phyloP scores from a whole-genome alignment of 2,329 filamentous ascomycete species.

The Leptographium lundbergii region DNA sequence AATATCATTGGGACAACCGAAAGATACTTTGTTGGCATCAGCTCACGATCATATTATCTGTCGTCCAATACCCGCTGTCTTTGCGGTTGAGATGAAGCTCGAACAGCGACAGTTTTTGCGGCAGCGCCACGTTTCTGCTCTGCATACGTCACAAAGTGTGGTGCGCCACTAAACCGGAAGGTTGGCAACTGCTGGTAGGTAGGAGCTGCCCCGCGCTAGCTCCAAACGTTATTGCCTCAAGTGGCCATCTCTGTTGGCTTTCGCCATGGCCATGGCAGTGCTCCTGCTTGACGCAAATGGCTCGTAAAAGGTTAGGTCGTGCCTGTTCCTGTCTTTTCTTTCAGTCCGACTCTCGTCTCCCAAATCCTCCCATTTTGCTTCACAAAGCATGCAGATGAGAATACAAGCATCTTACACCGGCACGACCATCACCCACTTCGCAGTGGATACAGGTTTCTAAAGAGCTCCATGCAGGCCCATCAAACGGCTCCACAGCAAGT shows the following conservation, averaged over 20 bases:
- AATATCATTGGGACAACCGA: too few species aligned
- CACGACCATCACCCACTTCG: not conserved
- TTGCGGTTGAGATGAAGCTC: too few species aligned
- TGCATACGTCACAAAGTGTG: not conserved
- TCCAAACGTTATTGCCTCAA: not conserved
- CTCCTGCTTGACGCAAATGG: not conserved
- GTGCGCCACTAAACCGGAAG: too few species aligned
- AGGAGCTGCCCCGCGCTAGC: not conserved
- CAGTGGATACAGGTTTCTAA: not conserved
- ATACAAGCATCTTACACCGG: not conserved
- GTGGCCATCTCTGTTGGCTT: not conserved
- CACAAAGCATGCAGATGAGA: not conserved
- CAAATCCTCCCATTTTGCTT: not conserved
- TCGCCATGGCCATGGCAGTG: not conserved
- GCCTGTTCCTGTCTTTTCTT: not conserved
- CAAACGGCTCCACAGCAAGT: not conserved
- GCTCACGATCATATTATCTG: too few species aligned
- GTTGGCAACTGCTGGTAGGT: too few species aligned
- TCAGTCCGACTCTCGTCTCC: not conserved
- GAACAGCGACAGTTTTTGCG: too few species aligned
- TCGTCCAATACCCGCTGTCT: too few species aligned
- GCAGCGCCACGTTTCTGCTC: too few species aligned
- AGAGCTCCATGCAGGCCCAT: not conserved
- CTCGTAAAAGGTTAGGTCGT: not conserved
- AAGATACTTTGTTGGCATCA: too few species aligned